phyloP scores from a whole-genome alignment of 2,329 filamentous ascomycete genomes.

The Chrysoporthe cubensis region DNA sequence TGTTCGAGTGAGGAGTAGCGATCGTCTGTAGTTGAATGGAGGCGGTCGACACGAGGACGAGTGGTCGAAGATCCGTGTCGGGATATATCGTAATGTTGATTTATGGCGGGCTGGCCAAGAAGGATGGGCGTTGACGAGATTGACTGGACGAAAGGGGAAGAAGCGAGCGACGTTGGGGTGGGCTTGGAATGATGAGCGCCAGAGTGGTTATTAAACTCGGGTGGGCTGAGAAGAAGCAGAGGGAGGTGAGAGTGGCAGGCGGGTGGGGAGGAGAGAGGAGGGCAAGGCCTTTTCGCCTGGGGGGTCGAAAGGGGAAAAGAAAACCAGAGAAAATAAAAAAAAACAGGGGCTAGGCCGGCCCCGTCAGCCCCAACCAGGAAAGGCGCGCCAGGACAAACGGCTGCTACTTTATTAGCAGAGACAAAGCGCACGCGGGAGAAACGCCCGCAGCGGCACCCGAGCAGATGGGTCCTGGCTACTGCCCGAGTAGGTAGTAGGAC shows the following conservation, averaged over 20 bases:
- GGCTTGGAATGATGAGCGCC: constrained; percentile 5
- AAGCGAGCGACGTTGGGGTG: constrained; percentile 11
- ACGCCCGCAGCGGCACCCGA: background rate
- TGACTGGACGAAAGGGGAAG: constrained; percentile 1
- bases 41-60: background rate
- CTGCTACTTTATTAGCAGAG: background rate
- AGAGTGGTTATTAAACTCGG: constrained; percentile 7
- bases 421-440: background rate
- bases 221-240: constrained; percentile 7
- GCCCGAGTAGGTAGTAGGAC: background rate
- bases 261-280: background rate
- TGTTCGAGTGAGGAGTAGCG: background rate
- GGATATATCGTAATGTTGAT: background rate
- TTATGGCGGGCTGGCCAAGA: background rate
- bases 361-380: too few relatives aligned
- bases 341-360: too few relatives aligned
- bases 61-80: background rate
- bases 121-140: constrained; percentile 2
- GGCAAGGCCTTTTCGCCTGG: background rate
- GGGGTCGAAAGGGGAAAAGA: background rate
- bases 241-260: background rate
- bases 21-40: background rate
- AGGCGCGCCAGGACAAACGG: background rate
- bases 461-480: background rate
- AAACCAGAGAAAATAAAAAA: background rate